Conservation (phyloP, 306 rosid genomes). For the Vigna hirtella region DNA sequence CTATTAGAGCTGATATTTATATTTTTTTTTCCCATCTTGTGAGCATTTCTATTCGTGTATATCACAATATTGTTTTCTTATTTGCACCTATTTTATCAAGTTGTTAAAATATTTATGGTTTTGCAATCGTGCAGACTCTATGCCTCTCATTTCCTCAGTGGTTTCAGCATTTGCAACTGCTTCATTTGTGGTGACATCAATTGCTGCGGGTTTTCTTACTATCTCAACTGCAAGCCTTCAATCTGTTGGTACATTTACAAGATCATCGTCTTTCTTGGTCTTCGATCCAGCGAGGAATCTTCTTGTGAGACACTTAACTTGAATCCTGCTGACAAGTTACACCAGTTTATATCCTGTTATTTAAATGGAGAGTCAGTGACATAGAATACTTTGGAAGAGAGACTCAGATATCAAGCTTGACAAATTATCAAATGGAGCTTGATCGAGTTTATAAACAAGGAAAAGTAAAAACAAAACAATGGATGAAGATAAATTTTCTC, state of each 20-base stretch:
- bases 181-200: slow-evolving; percentile 66
- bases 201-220: slow-evolving; percentile 76
- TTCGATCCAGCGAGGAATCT: slow-evolving; percentile 83
- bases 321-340: slow-evolving; percentile 16
- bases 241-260: slow-evolving; percentile 55
- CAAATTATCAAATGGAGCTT: neutral
- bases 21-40: neutral
- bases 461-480: neutral
- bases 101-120: slow-evolving; percentile 22
- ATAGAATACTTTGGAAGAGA: neutral
- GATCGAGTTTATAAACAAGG: neutral
- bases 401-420: neutral
- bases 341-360: neutral
- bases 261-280: slow-evolving; percentile 63
- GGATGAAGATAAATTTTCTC: neutral
- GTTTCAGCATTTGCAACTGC: slow-evolving; percentile 68
- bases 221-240: slow-evolving; percentile 87
- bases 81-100: neutral
- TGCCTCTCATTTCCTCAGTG: slow-evolving; percentile 61
- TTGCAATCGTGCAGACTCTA: slow-evolving; percentile 65
- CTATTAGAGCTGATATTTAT: slow-evolving; percentile 6
- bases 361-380: neutral
- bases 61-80: neutral
- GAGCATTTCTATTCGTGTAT: slow-evolving; percentile 4
- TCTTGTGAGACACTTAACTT: slow-evolving; percentile 61